phyloP scores from a whole-genome alignment of 345 rosid species.

The Dimocarpus longan region DNA sequence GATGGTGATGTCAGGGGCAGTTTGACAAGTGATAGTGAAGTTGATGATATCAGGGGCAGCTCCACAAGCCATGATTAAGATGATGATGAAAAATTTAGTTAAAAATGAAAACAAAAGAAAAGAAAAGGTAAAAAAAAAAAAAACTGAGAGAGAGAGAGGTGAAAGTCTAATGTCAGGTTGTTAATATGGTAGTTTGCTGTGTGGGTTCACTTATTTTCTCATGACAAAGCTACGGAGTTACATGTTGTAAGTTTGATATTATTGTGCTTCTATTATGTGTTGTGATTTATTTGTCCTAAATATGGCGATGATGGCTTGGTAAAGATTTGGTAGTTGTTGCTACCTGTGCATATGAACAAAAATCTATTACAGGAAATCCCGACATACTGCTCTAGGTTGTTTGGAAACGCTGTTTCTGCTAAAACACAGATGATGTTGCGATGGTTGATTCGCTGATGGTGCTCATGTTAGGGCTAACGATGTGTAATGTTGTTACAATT shows the following conservation, averaged over 20 bases:
- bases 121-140: background rate
- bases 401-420: background rate
- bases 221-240: background rate
- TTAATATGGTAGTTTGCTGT: constrained; percentile 16
- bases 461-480: background rate
- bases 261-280: background rate
- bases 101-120: background rate
- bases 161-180: background rate
- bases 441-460: background rate
- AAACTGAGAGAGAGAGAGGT: background rate
- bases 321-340: background rate
- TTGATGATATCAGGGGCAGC: background rate
- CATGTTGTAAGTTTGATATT: constrained; percentile 19
- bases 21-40: background rate
- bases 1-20: constrained; percentile 34
- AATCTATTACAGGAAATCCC: background rate
- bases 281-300: background rate
- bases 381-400: background rate
- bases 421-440: background rate
- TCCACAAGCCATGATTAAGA: background rate
- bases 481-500: background rate
- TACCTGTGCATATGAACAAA: background rate
- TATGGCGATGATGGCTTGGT: background rate
- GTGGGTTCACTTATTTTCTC: constrained; percentile 6
- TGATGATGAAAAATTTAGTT: constrained; percentile 10